Conservation (phyloP, 2,329 filamentous ascomycete species). For the Pestalotiopsis sp. region DNA sequence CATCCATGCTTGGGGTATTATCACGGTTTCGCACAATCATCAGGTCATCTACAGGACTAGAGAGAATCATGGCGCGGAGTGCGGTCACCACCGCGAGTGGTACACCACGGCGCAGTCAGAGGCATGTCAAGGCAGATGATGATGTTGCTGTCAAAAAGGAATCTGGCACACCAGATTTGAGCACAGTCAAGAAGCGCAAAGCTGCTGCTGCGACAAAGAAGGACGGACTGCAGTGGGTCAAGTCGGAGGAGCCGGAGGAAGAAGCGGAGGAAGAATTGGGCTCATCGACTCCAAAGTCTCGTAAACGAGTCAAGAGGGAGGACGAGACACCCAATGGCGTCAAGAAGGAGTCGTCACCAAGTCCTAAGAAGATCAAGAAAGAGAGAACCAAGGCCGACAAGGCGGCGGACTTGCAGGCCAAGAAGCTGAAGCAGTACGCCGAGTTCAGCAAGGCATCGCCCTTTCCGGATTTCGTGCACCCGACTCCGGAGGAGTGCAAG, state of each 20-base stretch:
- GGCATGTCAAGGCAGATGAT: conserved; percentile 4
- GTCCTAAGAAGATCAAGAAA: conserved; percentile 18
- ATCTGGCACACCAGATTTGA: not conserved
- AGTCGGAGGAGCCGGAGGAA: conserved; percentile 19
- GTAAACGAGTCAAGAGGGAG: not conserved
- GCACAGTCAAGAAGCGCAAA: not conserved
- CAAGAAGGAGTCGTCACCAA: conserved; percentile 17
- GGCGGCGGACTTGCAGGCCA: conserved; percentile 36
- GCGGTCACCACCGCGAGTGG: conserved; percentile 2
- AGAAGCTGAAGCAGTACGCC: conserved; percentile 46
- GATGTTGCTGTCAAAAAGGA: conserved; percentile 18
- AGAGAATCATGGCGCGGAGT: conserved; percentile 13
- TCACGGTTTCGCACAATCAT: not conserved
- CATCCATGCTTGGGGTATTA: not conserved
- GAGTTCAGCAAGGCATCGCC: conserved; percentile 53
- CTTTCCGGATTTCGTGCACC: conserved; percentile 68
- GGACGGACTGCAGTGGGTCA: conserved; percentile 20
- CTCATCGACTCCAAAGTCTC: not conserved
- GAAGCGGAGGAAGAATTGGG: not conserved
- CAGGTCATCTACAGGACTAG: not conserved
- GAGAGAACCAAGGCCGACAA: conserved; percentile 19
- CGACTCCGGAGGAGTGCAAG: conserved; percentile 69
- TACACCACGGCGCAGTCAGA: conserved; percentile 15
- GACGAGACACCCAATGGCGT: conserved; percentile 6
- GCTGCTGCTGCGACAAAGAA: not conserved